These are phyloP conservation scores for Penicillium subrubescens DNA, from an alignment of 495 filamentous ascomycete genomes.

Conservation along the genomic window DNA sequence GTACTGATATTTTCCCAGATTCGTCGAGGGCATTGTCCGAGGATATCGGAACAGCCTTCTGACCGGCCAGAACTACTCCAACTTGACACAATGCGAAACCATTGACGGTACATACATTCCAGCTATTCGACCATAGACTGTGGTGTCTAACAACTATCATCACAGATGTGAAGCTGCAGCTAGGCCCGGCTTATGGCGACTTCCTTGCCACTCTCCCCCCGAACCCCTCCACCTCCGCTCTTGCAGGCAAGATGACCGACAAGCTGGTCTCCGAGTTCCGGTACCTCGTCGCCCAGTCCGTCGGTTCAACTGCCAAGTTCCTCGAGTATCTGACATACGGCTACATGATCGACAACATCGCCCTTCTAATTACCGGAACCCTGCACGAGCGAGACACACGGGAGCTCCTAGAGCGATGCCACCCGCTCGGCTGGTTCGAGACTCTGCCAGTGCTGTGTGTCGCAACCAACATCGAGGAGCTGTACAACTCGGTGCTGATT, in stretches of 20 bases:
- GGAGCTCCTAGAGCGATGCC: slow-evolving; percentile 92
- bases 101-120: slow-evolving; percentile 78
- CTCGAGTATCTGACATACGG: slow-evolving; percentile 97
- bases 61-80: slow-evolving; percentile 87
- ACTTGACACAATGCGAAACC: slow-evolving; percentile 97
- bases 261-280: slow-evolving; percentile 98
- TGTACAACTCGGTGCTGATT: slow-evolving; percentile 96
- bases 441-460: slow-evolving; percentile 97
- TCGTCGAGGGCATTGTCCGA: slow-evolving; percentile 94
- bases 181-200: slow-evolving; percentile 94
- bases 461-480: slow-evolving; percentile 95
- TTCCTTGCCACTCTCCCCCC: slow-evolving; percentile 93
- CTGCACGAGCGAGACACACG: slow-evolving; percentile 96
- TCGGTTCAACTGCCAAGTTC: slow-evolving; percentile 87
- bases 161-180: slow-evolving; percentile 94
- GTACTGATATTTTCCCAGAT: slow-evolving; percentile 56
- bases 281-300: slow-evolving; percentile 89
- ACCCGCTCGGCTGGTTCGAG: slow-evolving; percentile 98
- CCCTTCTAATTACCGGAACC: slow-evolving; percentile 96
- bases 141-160: slow-evolving; percentile 9
- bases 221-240: slow-evolving; percentile 92
- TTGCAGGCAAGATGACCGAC: slow-evolving; percentile 93
- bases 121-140: slow-evolving; percentile 17
- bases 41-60: slow-evolving; percentile 95
- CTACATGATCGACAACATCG: slow-evolving; percentile 99